Evolutionary conservation across 306 rosid species (phyloP), one percentile per base, ranked within the genome.

Genomic region (Sindora glabra): DNA sequence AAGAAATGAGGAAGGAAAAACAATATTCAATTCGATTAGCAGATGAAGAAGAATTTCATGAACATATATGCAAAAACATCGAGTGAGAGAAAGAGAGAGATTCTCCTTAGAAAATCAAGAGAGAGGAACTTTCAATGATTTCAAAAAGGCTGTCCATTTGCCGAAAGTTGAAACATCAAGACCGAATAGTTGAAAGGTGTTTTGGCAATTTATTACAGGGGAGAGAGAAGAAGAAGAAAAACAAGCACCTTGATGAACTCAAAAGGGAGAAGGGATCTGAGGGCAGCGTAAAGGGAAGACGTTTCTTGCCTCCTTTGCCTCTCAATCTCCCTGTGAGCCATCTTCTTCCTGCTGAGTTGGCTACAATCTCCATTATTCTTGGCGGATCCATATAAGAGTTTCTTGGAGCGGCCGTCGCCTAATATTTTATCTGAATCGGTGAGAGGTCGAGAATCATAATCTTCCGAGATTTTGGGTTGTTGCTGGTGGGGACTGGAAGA

Each of bases 271-370:
- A 9, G 30, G 37, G 82, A 72, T 72, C 82, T 61, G 37, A 77
- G 82, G 1, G 75, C 44, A 4, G 58, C 56, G 22, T 72, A 62
- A 14, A 72, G 71, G 22, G 49, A 49, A 46, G 72, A 59, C 82
- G 72, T 77, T 67, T 68, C 78, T 67, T 77, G 78, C 69, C 82
- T 68, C 32, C 82, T 77, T 52, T 56, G 69, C 51, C 74, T 71
- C 52, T 77, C 82, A 18, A 42, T 62, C 6, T 77, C 82, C 42
- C 75, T 67, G 46, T 70, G 82, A 46, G 62, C 54, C 58, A 55
- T 8, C 11, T 34, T 34, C 40, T 34, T 60, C 36, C 56, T 61
- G 48, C 40, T 67, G 46, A 24, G 16, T 0, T 66, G 71, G 29
- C 27, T 59, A 12, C 27, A 36, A 17, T 41, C 10, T 8, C 26